Base-by-base conservation (phyloP, 1,284 basidiomycete species). In the Ceratorhiza oryzae-sativae region DNA sequence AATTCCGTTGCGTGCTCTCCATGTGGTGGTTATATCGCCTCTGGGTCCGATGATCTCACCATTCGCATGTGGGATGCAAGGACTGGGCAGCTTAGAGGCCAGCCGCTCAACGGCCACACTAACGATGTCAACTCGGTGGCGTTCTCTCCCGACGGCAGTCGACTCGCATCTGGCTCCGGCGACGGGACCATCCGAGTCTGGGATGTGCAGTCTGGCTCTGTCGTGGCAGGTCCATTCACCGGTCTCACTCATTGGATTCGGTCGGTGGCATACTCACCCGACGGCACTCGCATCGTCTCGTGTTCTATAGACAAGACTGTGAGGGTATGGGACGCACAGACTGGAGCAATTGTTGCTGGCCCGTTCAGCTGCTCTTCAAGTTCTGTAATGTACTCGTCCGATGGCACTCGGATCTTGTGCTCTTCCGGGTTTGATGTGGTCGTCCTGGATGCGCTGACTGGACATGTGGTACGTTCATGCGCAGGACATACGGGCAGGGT, bases 211-310 rank as follows among this genome's bases (percentile, higher is more conserved):
- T 20, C 20, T 18, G 42, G 42, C 27, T 2, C 4, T 12, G 18
- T 32, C 2, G 30, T 32, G n/a, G n/a, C n/a, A n/a, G n/a, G n/a
- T n/a, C n/a, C n/a, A n/a, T n/a, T n/a, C n/a, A n/a, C n/a, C n/a
- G 60, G 42, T 13, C 60, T 48, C 18, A 32, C 8, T 46, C n/a
- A 30, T 23, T 1, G 5, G 6, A 25, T 63, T 8, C 6, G 23
- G 8, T 46, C 60, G 9, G 60, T 63, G 5, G 45, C 42, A 48
- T 63, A 30, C 20, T 63, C 60, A 5, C 60, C 41, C 3, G 30
- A 46, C 18, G 45, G 45, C 18, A 63, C 15, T 6, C 42, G 13
- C 32, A 49, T 63, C 27, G 15, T 30, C 60, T 63, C 60, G 18
- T 18, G 60, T 13, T 61, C 59, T 23, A 23, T 12, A 18, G 46